Evolutionary conservation across 768 basidiomycete species (phyloP).

Genomic region (Boletus fagicola): DNA sequence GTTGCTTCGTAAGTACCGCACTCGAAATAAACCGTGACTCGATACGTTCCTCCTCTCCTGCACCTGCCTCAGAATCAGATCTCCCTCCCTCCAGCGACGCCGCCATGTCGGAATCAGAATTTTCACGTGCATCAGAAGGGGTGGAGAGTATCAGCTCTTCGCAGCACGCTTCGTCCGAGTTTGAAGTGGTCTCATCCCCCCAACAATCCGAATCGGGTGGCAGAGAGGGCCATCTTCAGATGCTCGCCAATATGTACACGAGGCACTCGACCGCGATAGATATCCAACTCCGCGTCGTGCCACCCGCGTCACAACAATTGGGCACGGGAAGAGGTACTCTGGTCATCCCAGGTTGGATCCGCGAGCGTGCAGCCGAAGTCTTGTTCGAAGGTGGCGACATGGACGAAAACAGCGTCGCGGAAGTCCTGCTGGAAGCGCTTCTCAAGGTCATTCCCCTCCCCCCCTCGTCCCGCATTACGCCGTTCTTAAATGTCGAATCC

Average conservation of each 20-base stretch:
- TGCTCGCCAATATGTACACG: constrained; percentile 66
- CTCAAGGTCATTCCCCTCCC: constrained; percentile 53
- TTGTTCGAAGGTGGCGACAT: constrained; percentile 88
- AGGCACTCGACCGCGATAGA: constrained; percentile 78
- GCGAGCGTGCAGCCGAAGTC: constrained; percentile 88
- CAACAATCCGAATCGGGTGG: constrained; percentile 31
- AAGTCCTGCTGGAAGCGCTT: constrained; percentile 74
- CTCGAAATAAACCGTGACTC: constrained; percentile 41
- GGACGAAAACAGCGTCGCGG: constrained; percentile 82
- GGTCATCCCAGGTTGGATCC: constrained; percentile 90
- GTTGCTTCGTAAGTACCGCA: constrained; percentile 78
- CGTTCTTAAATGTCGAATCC: not conserved
- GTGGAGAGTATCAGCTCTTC: constrained; percentile 49
- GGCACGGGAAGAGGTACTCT: constrained; percentile 77
- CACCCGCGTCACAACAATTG: constrained; percentile 62
- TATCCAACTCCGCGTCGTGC: constrained; percentile 63
- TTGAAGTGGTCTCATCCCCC: constrained; percentile 51
- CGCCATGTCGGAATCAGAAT: constrained; percentile 67
- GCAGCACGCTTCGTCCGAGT: constrained; percentile 49
- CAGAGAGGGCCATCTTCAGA: constrained; percentile 44
- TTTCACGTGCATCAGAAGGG: constrained; percentile 51
- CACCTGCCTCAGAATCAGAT: constrained; percentile 38
- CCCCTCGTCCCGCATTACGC: not conserved
- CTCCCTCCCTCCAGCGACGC: constrained; percentile 49
- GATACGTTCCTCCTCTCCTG: constrained; percentile 33